Base-by-base conservation (phyloP, 768 basidiomycete species). In the Leucogyrophana mollusca region DNA sequence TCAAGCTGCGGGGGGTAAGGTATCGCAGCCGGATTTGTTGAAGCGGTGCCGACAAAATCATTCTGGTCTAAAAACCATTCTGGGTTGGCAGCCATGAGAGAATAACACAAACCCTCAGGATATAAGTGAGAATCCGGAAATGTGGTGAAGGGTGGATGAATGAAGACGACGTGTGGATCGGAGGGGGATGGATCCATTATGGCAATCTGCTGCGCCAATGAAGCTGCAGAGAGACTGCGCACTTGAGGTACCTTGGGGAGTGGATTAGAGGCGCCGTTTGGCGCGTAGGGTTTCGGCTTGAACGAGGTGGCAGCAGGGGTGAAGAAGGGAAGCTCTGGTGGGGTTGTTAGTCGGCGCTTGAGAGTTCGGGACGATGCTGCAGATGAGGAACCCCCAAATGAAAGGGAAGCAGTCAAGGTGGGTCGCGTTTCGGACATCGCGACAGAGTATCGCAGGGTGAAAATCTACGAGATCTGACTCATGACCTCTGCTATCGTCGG, bases 11-110 rank as follows among this genome's bases (percentile, higher is more conserved):
- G 72, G 10, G 89, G 89, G 61, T 91, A 91, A 13, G 80, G 67
- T 14, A 88, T 76, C n/a, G 79, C 79, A 42, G 69, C 63, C 4
- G 74, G 62, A 59, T 78, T 77, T 34, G 66, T 62, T 42, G 72
- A 74, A 38, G 65, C 61, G 30, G 63, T 59, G n/a, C 76, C 68
- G 21, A 66, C 56, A 53, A 87, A 90, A 62, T 90, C 88, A 42
- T 68, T 61, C 14, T 85, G 60, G 56, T 83, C 81, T 49, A 91
- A 72, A 58, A 90, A 91, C 89, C 89, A 91, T 45, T 90, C 81
- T 7, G 79, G 76, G 56, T 90, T 85, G 32, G 78, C 75, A n/a
- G 86, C 82, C 73, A 91, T 76, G 34, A 85, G 58, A 47, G 77
- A 73, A 60, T 87, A 91, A 4, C 80, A 79, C 40, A 90, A 73